Percentiles rank a stretch among this genome's conserved stretches.
Conservation (phyloP, 2,329 filamentous ascomycete species). For the Apiospora koreana region DNA sequence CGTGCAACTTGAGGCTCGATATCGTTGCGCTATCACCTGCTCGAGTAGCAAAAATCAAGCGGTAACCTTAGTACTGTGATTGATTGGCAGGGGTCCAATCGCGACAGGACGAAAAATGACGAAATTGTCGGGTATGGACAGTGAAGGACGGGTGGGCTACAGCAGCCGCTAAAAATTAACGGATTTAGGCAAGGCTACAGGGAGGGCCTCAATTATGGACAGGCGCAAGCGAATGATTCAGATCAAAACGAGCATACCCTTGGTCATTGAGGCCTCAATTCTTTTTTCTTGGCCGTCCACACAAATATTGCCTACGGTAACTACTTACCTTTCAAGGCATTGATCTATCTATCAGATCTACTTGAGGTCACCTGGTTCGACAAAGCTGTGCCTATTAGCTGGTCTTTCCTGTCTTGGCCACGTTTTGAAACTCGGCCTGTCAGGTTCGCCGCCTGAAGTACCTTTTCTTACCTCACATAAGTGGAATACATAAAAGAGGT, state of each 20-base stretch:
- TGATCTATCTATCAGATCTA: too few species aligned
- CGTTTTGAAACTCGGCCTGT: neutral
- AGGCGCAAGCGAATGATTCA: neutral
- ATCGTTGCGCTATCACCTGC: neutral
- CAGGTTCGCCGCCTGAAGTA: neutral
- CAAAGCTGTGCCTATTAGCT: neutral
- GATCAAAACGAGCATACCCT: neutral
- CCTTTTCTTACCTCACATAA: neutral
- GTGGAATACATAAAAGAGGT: neutral
- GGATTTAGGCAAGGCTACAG: neutral
- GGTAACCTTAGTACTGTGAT: neutral
- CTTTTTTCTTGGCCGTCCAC: neutral
- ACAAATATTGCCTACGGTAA: neutral
- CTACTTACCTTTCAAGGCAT: too few species aligned
- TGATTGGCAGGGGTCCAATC: neutral
- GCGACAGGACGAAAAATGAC: neutral
- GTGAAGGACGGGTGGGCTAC: neutral
- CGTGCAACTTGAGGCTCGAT: neutral
- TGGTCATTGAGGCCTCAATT: neutral
- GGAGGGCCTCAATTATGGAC: neutral
- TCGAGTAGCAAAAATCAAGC: neutral
- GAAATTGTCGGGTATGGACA: neutral
- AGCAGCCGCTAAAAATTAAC: neutral
- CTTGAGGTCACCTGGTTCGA: neutral
- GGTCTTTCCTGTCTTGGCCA: slow-evolving; percentile 6